Evolutionary conservation across 495 filamentous ascomycete genomes (phyloP).

Genomic region (Delitschia confertaspora): DNA sequence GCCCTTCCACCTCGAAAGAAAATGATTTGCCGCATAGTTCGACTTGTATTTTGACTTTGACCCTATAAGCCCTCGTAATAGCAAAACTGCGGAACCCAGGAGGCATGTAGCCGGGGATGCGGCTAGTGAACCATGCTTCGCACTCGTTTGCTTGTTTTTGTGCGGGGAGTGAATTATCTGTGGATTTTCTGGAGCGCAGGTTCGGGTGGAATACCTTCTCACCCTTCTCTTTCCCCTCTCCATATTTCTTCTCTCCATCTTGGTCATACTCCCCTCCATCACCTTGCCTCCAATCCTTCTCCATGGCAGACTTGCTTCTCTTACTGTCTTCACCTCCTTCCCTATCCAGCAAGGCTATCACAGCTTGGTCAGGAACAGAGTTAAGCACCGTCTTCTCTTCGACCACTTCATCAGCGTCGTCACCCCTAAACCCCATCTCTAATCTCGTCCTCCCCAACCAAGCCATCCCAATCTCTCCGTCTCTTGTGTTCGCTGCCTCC

Average conservation of each 20-base stretch:
- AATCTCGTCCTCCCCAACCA: no score
- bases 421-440: no score
- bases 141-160: slow-evolving; percentile 6
- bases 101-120: slow-evolving; percentile 13
- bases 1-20: no score
- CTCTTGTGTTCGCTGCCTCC: slow-evolving; percentile 6
- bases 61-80: slow-evolving; percentile 13
- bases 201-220: no score
- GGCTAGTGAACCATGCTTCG: slow-evolving; percentile 13
- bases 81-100: slow-evolving; percentile 20
- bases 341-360: no score
- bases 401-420: no score
- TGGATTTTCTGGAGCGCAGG: no score
- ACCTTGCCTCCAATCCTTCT: background rate
- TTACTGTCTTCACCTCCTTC: slow-evolving; percentile 3
- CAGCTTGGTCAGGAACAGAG: slow-evolving; percentile 9
- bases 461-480: no score
- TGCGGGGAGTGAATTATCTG: no score
- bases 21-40: slow-evolving; percentile 21
- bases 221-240: no score
- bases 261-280: no score
- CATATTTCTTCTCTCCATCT: no score
- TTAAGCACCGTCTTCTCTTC: slow-evolving; percentile 16
- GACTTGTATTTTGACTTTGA: slow-evolving; percentile 16
- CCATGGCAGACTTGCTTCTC: background rate